Conservation (phyloP, 2,329 filamentous ascomycete genomes). For the Fusarium poae region DNA sequence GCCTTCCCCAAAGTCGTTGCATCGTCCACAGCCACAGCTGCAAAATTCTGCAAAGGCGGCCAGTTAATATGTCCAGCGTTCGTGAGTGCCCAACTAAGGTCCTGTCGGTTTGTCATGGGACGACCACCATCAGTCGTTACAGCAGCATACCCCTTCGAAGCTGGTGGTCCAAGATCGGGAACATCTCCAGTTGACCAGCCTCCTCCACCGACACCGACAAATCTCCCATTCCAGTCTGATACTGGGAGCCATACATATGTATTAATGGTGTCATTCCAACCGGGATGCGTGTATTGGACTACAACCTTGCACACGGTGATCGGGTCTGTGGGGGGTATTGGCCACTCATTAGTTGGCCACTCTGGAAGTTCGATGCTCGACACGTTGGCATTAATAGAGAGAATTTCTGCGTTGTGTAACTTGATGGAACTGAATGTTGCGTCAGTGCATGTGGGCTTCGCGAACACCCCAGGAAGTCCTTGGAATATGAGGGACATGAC, state of each 20-base stretch:
- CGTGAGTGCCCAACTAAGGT: slow-evolving; percentile 32
- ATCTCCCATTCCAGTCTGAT: slow-evolving; percentile 32
- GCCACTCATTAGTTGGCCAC: slow-evolving; percentile 14
- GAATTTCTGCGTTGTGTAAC: slow-evolving; percentile 2
- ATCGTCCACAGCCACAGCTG: slow-evolving; percentile 47
- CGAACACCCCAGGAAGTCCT: background rate
- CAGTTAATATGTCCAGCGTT: slow-evolving; percentile 43
- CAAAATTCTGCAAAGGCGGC: slow-evolving; percentile 48
- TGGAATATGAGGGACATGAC: background rate
- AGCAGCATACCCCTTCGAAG: slow-evolving; percentile 15
- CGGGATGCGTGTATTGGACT: slow-evolving; percentile 32
- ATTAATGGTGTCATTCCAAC: slow-evolving; percentile 31
- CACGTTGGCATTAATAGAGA: background rate
- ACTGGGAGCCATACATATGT: slow-evolving; percentile 23
- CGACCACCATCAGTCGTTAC: slow-evolving; percentile 34
- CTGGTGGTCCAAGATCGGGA: background rate
- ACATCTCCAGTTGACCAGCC: slow-evolving; percentile 29
- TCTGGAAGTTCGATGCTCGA: background rate
- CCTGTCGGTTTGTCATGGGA: background rate
- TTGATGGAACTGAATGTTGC: background rate
- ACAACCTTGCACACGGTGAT: slow-evolving; percentile 18
- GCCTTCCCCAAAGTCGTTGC: slow-evolving; percentile 58
- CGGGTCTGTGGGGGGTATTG: background rate
- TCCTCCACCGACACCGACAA: slow-evolving; percentile 34
- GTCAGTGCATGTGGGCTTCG: background rate